Conservation (phyloP, 768 basidiomycete genomes). For the Rickenella mellea region DNA sequence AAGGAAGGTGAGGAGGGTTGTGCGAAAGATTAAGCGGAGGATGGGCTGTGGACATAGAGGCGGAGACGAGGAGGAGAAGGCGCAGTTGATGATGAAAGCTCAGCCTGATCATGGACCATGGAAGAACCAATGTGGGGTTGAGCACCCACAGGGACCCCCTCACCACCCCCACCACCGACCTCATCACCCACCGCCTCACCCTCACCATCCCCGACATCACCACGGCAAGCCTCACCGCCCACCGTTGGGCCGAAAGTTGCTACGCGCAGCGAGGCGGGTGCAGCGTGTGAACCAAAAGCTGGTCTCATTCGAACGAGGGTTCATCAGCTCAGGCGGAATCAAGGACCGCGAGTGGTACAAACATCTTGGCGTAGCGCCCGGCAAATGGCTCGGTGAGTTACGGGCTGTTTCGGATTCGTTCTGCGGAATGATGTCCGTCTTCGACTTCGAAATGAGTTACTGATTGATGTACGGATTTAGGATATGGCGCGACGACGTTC, state of each 20-base stretch:
- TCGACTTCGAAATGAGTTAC: background rate
- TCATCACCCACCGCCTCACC: background rate
- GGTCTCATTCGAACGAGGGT: slow-evolving; percentile 66
- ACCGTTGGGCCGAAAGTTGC: slow-evolving; percentile 26
- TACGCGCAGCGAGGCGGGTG: slow-evolving; percentile 51
- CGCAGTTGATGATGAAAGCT: slow-evolving; percentile 13
- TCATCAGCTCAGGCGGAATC: slow-evolving; percentile 71
- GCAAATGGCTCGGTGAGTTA: slow-evolving; percentile 66
- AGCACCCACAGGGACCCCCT: background rate
- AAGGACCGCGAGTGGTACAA: slow-evolving; percentile 80
- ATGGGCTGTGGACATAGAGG: slow-evolving; percentile 26
- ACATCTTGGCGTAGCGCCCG: slow-evolving; percentile 80
- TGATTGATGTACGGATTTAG: slow-evolving; percentile 22
- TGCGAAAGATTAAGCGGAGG: slow-evolving; percentile 17
- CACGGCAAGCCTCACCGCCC: background rate
- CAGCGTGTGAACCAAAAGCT: slow-evolving; percentile 55
- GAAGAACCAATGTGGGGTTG: too few species aligned
- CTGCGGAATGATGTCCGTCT: background rate
- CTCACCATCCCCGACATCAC: slow-evolving; percentile 3
- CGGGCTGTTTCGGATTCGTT: background rate
- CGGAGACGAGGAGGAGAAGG: slow-evolving; percentile 16
- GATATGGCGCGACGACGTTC: slow-evolving; percentile 79
- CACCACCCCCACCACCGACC: background rate
- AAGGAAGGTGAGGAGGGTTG: slow-evolving; percentile 26
- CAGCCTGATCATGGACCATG: slow-evolving; percentile 10